A percentile compares a stretch with the other conserved stretches of the same genome.
phyloP scores from a whole-genome alignment of 2,329 filamentous ascomycete genomes.

The Ampelomyces quisqualis region DNA sequence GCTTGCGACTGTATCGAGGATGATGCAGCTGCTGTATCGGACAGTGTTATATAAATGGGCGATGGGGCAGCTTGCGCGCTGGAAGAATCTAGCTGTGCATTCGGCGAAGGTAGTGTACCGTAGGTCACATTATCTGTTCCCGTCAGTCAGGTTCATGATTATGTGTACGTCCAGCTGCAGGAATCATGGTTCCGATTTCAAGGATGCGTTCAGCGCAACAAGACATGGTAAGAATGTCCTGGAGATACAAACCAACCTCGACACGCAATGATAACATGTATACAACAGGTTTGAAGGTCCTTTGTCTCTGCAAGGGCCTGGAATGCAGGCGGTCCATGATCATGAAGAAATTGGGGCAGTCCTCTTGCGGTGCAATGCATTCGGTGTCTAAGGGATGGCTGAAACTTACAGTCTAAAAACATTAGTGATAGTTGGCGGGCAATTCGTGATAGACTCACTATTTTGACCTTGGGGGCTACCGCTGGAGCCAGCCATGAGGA shows the following conservation, averaged over 20 bases:
- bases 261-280: no score
- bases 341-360: no score
- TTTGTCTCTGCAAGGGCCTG: no score
- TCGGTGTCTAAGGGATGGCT: no score
- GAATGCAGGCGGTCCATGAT: no score
- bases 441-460: slow-evolving; percentile 20
- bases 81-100: slow-evolving; percentile 1
- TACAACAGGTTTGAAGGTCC: no score
- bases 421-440: no score
- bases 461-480: slow-evolving; percentile 11
- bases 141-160: slow-evolving; percentile 1
- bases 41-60: background rate
- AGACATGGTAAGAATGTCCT: no score
- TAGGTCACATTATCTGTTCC: slow-evolving; percentile 8
- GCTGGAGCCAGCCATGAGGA: slow-evolving; percentile 18
- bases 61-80: slow-evolving; percentile 4
- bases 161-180: background rate
- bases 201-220: background rate
- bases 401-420: slow-evolving; percentile 21
- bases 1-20: background rate
- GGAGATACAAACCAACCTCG: no score
- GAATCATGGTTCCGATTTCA: background rate
- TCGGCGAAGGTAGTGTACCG: slow-evolving; percentile 2
- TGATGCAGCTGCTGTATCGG: background rate
- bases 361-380: no score